Evolutionary conservation across 177 flowering plant species (phyloP).

Genomic region (Vitis hybrid): DNA sequence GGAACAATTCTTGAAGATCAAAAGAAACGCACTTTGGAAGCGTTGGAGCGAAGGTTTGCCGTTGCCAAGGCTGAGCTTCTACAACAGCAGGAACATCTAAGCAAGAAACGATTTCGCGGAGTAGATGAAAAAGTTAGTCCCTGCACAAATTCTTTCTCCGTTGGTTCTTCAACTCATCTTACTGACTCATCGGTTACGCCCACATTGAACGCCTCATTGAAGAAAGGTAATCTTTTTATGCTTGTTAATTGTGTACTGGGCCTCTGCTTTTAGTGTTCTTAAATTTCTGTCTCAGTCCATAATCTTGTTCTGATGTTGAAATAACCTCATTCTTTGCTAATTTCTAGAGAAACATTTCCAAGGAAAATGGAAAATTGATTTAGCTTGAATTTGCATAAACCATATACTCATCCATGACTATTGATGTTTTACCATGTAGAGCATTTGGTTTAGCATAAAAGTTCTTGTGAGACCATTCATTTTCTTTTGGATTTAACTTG

Average conservation of each 20-base stretch:
- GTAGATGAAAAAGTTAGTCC: constrained; percentile 14
- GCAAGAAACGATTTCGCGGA: constrained; percentile 16
- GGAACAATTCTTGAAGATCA: constrained; percentile 24
- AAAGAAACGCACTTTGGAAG: constrained; percentile 58
- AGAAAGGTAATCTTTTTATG: constrained; percentile 28
- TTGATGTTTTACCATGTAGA: too few species aligned
- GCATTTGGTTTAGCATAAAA: too few species aligned
- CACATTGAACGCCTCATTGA: constrained; percentile 18
- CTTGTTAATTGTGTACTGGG: neutral
- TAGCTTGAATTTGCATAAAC: too few species aligned
- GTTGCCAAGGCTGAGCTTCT: constrained; percentile 50
- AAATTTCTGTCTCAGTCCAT: neutral
- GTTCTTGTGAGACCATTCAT: too few species aligned
- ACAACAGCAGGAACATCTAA: constrained; percentile 36
- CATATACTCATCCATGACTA: too few species aligned
- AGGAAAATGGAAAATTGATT: too few species aligned
- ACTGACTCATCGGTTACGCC: constrained; percentile 9
- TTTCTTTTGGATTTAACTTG: too few species aligned
- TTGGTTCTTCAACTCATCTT: constrained; percentile 1
- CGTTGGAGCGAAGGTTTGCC: constrained; percentile 63
- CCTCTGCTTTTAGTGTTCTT: neutral
- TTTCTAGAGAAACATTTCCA: too few species aligned
- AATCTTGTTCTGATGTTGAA: too few species aligned
- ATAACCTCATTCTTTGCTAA: too few species aligned
- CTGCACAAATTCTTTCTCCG: constrained; percentile 5